Evolutionary conservation across 177 flowering plant species (phyloP), one percentile per base, ranked within the genome.

Genomic region (Vitis hybrid): DNA sequence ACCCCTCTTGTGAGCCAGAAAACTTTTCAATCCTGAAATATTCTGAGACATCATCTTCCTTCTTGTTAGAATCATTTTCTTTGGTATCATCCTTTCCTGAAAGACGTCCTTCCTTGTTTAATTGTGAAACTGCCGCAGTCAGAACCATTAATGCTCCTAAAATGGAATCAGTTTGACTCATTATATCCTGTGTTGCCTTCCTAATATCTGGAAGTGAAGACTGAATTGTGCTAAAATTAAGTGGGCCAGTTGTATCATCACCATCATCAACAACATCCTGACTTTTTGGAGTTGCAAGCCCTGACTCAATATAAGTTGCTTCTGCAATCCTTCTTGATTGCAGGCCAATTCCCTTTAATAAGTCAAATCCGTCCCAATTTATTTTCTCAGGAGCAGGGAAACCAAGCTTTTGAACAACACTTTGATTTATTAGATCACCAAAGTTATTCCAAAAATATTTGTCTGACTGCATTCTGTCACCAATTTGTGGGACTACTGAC

Each of bases 351-450:
- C 49, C 88, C 49, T 80, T 80, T 66, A 86, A 71, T 60, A 89
- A 66, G 57, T 93, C 97, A 74, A 88, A 76, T 53, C 85, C 89
- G 78, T 93, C 99, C 97, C 97, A 93, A 71, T 82, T 88, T 52
- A 93, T 65, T 74, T 82, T 86, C 70, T 88, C 92, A 51, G 87
- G 85, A 69, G 72, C 75, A 58, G 96, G 80, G 48, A 91, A 65
- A 73, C 89, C 94, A 67, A 95, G 79, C 76, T 86, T 91, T 78
- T 88, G 86, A 71, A 83, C 82, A 69, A 95, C 78, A 76, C 79
- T 85, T 74, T 87, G 84, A 77, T 73, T 86, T 70, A 91, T 75
- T 7, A 76, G 60, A 76, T 86, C 78, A 39, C 89, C 77, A 55
- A 92, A 85, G 65, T 76, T 81, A 69, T 84, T 86, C 98, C 98